Percentiles rank a stretch among this genome's conserved stretches.
These are phyloP conservation scores for Aureobasidium zeae DNA, from an alignment of 2,329 filamentous ascomycete genomes.

Conservation along the genomic window DNA sequence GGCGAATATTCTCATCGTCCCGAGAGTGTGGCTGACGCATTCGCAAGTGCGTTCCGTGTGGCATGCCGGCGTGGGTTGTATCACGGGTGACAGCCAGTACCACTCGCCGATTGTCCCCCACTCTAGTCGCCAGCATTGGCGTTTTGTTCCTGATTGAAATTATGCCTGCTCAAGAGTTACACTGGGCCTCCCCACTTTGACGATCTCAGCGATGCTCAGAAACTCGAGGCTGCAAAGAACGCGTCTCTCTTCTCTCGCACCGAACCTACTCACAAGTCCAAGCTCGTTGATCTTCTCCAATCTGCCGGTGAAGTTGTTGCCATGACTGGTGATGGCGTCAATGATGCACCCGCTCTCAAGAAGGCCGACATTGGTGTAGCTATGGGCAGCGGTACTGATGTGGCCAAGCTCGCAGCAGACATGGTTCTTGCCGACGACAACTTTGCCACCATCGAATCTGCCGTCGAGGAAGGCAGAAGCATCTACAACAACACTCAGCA, in stretches of 20 bases:
- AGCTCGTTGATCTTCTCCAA: conserved; percentile 91
- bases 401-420: conserved; percentile 90
- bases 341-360: conserved; percentile 94
- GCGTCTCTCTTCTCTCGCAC: conserved; percentile 94
- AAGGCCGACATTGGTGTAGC: conserved; percentile 98
- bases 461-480: conserved; percentile 91
- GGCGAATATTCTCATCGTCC: conserved; percentile 90
- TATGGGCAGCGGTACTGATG: conserved; percentile 96
- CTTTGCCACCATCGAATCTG: conserved; percentile 93
- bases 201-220: conserved; percentile 64
- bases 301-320: conserved; percentile 88
- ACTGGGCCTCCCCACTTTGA: conserved; percentile 97
- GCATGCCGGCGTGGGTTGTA: conserved; percentile 95
- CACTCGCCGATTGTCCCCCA: too few species aligned
- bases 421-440: conserved; percentile 99
- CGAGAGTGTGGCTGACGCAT: conserved; percentile 80
- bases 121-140: conserved; percentile 91
- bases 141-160: conserved; percentile 81
- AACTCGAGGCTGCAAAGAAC: conserved; percentile 72
- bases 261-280: conserved; percentile 94
- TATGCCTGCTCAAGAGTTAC: conserved; percentile 80
- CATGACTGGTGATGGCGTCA: conserved; percentile 98
- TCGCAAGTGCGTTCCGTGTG: conserved; percentile 73
- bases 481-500: conserved; percentile 99
- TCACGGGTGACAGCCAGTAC: conserved; percentile 96